These are phyloP conservation scores for Aristolochia fimbriata DNA, from an alignment of 164 flowering plant genomes.

Conservation along the genomic window DNA sequence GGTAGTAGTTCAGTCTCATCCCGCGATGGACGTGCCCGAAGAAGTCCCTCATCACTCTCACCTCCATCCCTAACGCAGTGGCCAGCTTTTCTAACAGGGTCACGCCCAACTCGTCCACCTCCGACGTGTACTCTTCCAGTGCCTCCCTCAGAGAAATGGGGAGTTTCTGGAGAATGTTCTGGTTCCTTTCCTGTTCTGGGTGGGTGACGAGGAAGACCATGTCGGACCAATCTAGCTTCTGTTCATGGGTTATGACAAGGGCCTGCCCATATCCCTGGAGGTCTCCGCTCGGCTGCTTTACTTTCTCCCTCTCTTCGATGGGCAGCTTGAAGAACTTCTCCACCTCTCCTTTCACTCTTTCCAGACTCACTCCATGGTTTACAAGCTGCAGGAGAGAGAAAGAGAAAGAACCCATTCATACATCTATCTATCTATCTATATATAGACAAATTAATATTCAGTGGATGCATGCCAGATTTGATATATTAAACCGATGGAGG, in stretches of 20 bases:
- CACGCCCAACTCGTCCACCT: slow-evolving; percentile 10
- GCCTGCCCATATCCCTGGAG: slow-evolving; percentile 22
- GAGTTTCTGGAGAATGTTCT: slow-evolving; percentile 15
- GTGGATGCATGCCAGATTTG: no score
- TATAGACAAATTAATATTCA: no score
- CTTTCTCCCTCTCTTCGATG: slow-evolving; percentile 14
- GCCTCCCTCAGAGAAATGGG: slow-evolving; percentile 14
- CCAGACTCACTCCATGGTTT: slow-evolving; percentile 15
- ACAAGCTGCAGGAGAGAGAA: slow-evolving; percentile 9
- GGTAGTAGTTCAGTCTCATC: slow-evolving; percentile 27
- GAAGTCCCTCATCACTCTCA: slow-evolving; percentile 14
- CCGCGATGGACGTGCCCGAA: slow-evolving; percentile 9
- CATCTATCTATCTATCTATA: no score
- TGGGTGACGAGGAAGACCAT: slow-evolving; percentile 6
- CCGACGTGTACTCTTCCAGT: slow-evolving; percentile 18
- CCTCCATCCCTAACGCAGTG: neutral
- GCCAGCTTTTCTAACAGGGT: slow-evolving; percentile 15
- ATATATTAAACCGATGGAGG: no score
- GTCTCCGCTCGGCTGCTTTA: slow-evolving; percentile 16
- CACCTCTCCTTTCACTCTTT: slow-evolving; percentile 8
- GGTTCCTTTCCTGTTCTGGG: slow-evolving; percentile 8
- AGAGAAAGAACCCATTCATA: no score
- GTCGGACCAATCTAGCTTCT: slow-evolving; percentile 19
- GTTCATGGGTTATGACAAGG: slow-evolving; percentile 13
- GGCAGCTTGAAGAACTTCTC: slow-evolving; percentile 17